phyloP scores from a whole-genome alignment of 1,284 basidiomycete genomes.

The Fomitopsis palustris region DNA sequence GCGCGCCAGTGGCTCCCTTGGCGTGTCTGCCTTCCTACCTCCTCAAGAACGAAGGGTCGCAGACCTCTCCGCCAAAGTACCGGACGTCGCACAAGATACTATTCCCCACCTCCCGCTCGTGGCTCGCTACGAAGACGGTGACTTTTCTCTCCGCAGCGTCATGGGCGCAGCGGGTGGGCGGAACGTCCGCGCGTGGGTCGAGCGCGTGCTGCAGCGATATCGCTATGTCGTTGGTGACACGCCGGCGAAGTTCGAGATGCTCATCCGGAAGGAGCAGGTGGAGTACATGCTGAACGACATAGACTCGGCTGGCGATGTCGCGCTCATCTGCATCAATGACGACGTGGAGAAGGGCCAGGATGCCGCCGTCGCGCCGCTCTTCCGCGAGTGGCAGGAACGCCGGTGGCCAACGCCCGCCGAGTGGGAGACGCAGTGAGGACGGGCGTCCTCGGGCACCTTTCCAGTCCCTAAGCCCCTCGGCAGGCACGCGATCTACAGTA shows the following conservation, averaged over 20 bases:
- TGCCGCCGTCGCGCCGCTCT: conserved; percentile 12
- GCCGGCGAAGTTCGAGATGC: conserved; percentile 22
- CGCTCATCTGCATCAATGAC: conserved; percentile 28
- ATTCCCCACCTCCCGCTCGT: conserved; percentile 38
- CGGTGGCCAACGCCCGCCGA: conserved; percentile 19
- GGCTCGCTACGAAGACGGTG: conserved; percentile 30
- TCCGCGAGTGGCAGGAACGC: conserved; percentile 20
- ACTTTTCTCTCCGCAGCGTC: conserved; percentile 38
- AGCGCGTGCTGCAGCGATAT: conserved; percentile 42
- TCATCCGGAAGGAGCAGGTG: conserved; percentile 14
- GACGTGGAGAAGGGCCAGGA: conserved; percentile 20
- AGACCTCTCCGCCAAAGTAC: conserved; percentile 10
- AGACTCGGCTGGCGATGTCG: conserved; percentile 15
- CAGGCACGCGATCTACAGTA: background rate
- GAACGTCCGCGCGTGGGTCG: conserved; percentile 35
- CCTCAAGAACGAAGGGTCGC: conserved; percentile 16
- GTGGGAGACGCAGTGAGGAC: conserved; percentile 19
- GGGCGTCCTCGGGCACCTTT: background rate
- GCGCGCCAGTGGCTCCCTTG: conserved; percentile 37
- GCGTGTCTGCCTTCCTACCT: conserved; percentile 45
- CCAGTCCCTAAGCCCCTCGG: background rate
- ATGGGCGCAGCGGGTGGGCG: conserved; percentile 29
- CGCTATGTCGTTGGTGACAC: conserved; percentile 33
- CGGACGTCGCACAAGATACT: conserved; percentile 16
- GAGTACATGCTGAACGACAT: conserved; percentile 9